These are phyloP conservation scores for Boletus rufocinnamomeus DNA, from an alignment of 768 basidiomycete species.

Conservation along the genomic window DNA sequence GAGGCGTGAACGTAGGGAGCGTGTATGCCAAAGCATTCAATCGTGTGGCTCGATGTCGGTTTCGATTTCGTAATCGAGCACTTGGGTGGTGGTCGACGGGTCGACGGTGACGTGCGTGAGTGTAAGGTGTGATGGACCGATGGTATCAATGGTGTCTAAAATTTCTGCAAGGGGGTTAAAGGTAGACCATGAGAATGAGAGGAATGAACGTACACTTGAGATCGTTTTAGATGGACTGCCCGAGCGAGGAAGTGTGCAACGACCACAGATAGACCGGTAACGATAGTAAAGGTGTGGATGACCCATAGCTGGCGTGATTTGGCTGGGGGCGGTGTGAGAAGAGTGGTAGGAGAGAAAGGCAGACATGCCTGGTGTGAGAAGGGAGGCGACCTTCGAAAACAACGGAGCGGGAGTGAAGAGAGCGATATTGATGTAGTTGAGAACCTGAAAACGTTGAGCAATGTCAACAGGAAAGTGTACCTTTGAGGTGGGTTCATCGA, in stretches of 20 bases:
- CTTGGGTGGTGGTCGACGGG: no score
- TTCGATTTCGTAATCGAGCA: conserved; percentile 15
- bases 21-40: background rate
- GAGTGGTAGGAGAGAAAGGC: background rate
- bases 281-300: conserved; percentile 75
- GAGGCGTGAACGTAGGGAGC: background rate
- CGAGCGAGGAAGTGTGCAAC: conserved; percentile 66
- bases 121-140: background rate
- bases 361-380: conserved; percentile 68
- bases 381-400: conserved; percentile 96
- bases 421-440: conserved; percentile 82
- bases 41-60: background rate
- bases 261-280: conserved; percentile 69
- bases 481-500: conserved; percentile 92
- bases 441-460: conserved; percentile 46
- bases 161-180: no score
- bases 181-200: no score
- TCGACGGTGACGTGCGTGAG: background rate
- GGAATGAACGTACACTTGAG: no score
- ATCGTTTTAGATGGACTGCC: conserved; percentile 65
- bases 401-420: conserved; percentile 87
- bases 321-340: conserved; percentile 37
- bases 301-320: conserved; percentile 84
- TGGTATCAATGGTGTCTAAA: conserved; percentile 6
- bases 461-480: conserved; percentile 36